Percentiles rank a stretch among this genome's conserved stretches.
phyloP scores from a whole-genome alignment of 2,329 filamentous ascomycete genomes.

The Cladosporium phlei region DNA sequence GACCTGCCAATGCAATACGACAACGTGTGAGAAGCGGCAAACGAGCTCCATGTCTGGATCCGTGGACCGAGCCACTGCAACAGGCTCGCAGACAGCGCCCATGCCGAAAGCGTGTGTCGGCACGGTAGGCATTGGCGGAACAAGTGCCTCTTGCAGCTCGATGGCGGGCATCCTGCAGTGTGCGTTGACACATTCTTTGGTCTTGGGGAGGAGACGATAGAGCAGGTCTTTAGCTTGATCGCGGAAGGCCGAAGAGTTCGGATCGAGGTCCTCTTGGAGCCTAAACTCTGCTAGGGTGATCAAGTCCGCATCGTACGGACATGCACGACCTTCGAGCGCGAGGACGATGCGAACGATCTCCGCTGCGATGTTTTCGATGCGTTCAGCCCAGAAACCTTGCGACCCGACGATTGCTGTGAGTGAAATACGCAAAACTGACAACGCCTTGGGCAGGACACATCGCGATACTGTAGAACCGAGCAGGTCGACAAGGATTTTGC shows the following conservation, averaged over 20 bases:
- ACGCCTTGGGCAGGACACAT: constrained; percentile 26
- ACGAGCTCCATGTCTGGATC: constrained; percentile 56
- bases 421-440: constrained; percentile 25
- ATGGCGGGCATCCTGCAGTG: constrained; percentile 36
- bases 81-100: constrained; percentile 10
- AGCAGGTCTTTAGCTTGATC: constrained; percentile 28
- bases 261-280: constrained; percentile 31
- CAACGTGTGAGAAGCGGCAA: constrained; percentile 74
- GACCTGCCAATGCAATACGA: constrained; percentile 82
- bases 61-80: neutral
- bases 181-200: constrained; percentile 31
- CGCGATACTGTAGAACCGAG: constrained; percentile 20
- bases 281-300: constrained; percentile 33
- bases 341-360: constrained; percentile 43
- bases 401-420: constrained; percentile 40
- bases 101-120: neutral
- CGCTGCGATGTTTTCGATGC: constrained; percentile 40
- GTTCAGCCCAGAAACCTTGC: constrained; percentile 35
- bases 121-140: constrained; percentile 18
- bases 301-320: constrained; percentile 22
- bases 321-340: constrained; percentile 25
- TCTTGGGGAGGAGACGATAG: constrained; percentile 31
- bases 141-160: constrained; percentile 43
- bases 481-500: constrained; percentile 43
- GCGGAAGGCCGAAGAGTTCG: constrained; percentile 24